These are phyloP conservation scores for Sporothrix brasiliensis DNA, from an alignment of 2,329 filamentous ascomycete species.

Conservation along the genomic window DNA sequence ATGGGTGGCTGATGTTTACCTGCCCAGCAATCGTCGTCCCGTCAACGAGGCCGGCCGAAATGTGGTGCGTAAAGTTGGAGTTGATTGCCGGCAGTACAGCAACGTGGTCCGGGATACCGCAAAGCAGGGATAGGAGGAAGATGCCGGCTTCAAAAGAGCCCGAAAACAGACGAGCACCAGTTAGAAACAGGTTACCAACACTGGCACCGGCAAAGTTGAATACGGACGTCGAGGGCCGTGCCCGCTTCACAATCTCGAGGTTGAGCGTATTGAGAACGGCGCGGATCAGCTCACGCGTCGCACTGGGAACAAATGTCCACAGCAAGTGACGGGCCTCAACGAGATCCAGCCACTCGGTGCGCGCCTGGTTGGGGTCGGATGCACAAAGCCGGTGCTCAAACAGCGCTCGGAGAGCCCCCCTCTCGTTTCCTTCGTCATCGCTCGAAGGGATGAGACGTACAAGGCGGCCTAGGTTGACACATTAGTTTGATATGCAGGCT, in stretches of 20 bases:
- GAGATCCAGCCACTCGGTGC: constrained; percentile 83
- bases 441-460: constrained; percentile 81
- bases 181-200: constrained; percentile 78
- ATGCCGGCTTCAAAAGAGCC: constrained; percentile 92
- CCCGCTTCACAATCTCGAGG: constrained; percentile 75
- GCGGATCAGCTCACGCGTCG: constrained; percentile 75
- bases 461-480: constrained; percentile 65
- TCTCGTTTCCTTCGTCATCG: constrained; percentile 56
- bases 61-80: constrained; percentile 94
- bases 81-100: constrained; percentile 88
- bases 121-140: constrained; percentile 84
- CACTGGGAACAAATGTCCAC: constrained; percentile 71
- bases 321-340: constrained; percentile 78
- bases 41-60: constrained; percentile 77
- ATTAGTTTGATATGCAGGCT: background rate
- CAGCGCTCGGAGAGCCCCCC: constrained; percentile 73
- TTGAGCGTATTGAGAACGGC: constrained; percentile 77
- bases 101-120: constrained; percentile 75
- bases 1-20: constrained; percentile 88
- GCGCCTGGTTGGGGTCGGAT: constrained; percentile 59
- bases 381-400: constrained; percentile 84
- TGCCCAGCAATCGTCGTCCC: constrained; percentile 83
- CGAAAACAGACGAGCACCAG: constrained; percentile 84
- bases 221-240: constrained; percentile 65
- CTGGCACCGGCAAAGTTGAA: constrained; percentile 79